A percentile compares a stretch with the other conserved stretches of the same genome.
phyloP scores from a whole-genome alignment of 371 early-diverging fungal species.

The Syncephalis plumigaleata region DNA sequence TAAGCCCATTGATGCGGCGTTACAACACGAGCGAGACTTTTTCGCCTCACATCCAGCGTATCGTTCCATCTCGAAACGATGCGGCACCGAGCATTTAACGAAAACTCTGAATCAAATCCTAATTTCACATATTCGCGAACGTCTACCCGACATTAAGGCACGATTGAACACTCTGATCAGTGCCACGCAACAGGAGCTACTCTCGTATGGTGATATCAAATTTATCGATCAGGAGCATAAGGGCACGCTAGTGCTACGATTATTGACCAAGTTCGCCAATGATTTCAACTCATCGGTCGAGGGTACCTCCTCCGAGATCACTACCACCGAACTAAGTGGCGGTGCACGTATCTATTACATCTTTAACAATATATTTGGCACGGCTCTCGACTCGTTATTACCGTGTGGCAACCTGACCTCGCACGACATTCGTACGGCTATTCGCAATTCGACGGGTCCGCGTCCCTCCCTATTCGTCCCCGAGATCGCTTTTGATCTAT shows the following conservation, averaged over 20 bases:
- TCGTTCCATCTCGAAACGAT: conserved; percentile 54
- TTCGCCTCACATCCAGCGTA: conserved; percentile 72
- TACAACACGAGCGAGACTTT: conserved; percentile 58
- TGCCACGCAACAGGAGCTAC: conserved; percentile 62
- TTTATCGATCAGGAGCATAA: conserved; percentile 31
- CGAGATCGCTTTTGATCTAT: conserved; percentile 74
- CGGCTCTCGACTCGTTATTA: conserved; percentile 53
- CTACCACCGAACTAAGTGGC: conserved; percentile 82
- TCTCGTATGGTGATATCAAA: conserved; percentile 47
- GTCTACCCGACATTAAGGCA: conserved; percentile 63
- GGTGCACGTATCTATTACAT: conserved; percentile 85
- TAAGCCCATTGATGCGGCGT: conserved; percentile 58
- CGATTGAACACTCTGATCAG: conserved; percentile 58
- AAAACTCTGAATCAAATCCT: conserved; percentile 65
- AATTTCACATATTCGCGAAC: conserved; percentile 63
- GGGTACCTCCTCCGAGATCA: conserved; percentile 63
- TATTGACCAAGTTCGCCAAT: conserved; percentile 63
- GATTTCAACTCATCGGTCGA: conserved; percentile 69
- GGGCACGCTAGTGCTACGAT: conserved; percentile 50
- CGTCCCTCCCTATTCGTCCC: conserved; percentile 77
- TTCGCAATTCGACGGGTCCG: conserved; percentile 82
- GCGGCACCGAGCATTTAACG: conserved; percentile 69
- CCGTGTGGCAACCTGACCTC: conserved; percentile 61
- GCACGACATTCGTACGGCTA: conserved; percentile 72
- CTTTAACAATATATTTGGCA: conserved; percentile 69